phyloP scores from a whole-genome alignment of 2,329 filamentous ascomycete genomes.

The Exophiala sp. region DNA sequence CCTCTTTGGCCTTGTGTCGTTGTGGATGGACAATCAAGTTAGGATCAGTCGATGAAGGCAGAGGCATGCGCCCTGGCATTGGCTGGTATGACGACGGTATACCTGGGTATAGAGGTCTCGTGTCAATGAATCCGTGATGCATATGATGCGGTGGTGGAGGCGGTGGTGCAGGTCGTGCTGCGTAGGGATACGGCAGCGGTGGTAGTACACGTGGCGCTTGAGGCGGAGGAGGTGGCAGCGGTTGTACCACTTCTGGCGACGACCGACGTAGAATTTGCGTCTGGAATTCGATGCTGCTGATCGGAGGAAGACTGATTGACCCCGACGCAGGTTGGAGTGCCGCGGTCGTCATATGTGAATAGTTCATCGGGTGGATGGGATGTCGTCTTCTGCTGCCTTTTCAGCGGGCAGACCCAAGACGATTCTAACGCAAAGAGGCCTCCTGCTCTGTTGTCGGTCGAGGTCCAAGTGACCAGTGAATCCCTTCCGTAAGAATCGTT shows the following conservation, averaged over 20 bases:
- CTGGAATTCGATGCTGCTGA: slow-evolving; percentile 29
- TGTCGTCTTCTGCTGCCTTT: slow-evolving; percentile 16
- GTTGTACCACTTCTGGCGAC: slow-evolving; percentile 26
- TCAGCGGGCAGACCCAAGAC: slow-evolving; percentile 11
- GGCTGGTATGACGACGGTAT: slow-evolving; percentile 23
- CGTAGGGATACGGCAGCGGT: slow-evolving; percentile 27
- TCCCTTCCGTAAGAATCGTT: neutral
- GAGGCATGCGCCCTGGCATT: slow-evolving; percentile 23
- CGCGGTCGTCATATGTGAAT: slow-evolving; percentile 25
- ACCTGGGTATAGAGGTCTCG: slow-evolving; percentile 25
- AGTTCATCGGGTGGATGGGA: slow-evolving; percentile 22
- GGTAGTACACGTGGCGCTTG: slow-evolving; percentile 26
- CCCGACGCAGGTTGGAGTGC: slow-evolving; percentile 23
- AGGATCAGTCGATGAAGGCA: slow-evolving; percentile 27
- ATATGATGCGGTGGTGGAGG: slow-evolving; percentile 21
- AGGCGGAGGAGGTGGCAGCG: slow-evolving; percentile 26
- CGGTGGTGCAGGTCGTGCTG: slow-evolving; percentile 23
- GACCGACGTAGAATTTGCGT: slow-evolving; percentile 22
- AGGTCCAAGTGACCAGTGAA: neutral
- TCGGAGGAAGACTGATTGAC: slow-evolving; percentile 29
- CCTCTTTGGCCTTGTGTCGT: slow-evolving; percentile 63
- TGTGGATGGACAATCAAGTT: slow-evolving; percentile 25
- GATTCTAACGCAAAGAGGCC: neutral
- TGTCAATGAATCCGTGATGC: slow-evolving; percentile 22
- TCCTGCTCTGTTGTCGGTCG: neutral